A percentile compares a stretch with the other conserved stretches of the same genome.
These are phyloP conservation scores for Chaetomiaceae sp. DNA, from an alignment of 2,329 filamentous ascomycete species.

Conservation along the genomic window DNA sequence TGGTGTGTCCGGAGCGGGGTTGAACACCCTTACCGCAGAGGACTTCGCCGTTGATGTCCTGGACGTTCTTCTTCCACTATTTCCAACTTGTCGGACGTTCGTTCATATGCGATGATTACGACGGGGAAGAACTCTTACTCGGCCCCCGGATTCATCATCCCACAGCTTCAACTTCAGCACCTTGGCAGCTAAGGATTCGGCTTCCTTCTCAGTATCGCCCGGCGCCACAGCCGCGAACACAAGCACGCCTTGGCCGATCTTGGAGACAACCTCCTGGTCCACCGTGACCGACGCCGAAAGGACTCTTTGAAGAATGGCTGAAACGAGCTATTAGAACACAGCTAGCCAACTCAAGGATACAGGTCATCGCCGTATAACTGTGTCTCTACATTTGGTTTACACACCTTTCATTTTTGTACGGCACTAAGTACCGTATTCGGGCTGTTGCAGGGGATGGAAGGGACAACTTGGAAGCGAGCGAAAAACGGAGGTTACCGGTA, in stretches of 20 bases:
- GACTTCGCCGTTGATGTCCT: slow-evolving; percentile 84
- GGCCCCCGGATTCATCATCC: slow-evolving; percentile 72
- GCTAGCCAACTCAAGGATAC: background rate
- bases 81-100: slow-evolving; percentile 11
- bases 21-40: slow-evolving; percentile 68
- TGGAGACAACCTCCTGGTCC: slow-evolving; percentile 82
- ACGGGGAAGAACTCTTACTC: slow-evolving; percentile 43
- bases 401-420: too few relatives aligned
- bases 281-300: slow-evolving; percentile 94
- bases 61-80: slow-evolving; percentile 86
- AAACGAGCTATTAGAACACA: background rate
- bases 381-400: too few relatives aligned
- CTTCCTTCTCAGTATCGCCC: slow-evolving; percentile 85
- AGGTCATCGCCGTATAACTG: too few relatives aligned
- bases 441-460: too few relatives aligned
- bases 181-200: slow-evolving; percentile 76
- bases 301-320: slow-evolving; percentile 89
- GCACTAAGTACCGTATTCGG: background rate
- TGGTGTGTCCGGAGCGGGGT: too few relatives aligned
- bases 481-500: too few relatives aligned
- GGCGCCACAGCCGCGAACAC: slow-evolving; percentile 90
- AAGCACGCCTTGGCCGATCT: slow-evolving; percentile 83
- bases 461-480: background rate
- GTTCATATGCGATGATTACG: background rate
- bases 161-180: slow-evolving; percentile 87